Percentiles rank a stretch among this genome's conserved stretches.
These are phyloP conservation scores for Galerina marginata DNA, from an alignment of 768 basidiomycete species.

Conservation along the genomic window DNA sequence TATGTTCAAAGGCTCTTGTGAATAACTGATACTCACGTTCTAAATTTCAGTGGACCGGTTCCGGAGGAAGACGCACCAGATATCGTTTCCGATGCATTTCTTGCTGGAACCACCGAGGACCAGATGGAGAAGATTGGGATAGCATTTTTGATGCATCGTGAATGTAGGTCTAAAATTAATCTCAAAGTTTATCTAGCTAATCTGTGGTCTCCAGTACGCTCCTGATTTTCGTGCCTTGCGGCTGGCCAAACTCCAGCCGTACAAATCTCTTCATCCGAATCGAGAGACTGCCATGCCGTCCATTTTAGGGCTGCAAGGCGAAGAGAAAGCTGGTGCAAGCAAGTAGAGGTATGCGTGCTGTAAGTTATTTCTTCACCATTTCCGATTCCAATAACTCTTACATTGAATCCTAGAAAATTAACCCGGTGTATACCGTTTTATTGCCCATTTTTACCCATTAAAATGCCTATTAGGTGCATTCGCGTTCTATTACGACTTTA, in stretches of 20 bases:
- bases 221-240: conserved; percentile 29
- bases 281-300: conserved; percentile 19
- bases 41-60: conserved; percentile 21
- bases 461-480: conserved; percentile 33
- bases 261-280: conserved; percentile 29
- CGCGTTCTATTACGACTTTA: conserved; percentile 31
- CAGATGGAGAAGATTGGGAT: conserved; percentile 26
- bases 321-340: conserved; percentile 35
- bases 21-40: neutral
- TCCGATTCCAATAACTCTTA: neutral
- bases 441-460: conserved; percentile 30
- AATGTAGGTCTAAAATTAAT: conserved; percentile 24
- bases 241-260: conserved; percentile 33
- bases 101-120: conserved; percentile 29
- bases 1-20: conserved; percentile 3
- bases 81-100: conserved; percentile 37
- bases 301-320: conserved; percentile 33
- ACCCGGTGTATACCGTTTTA: conserved; percentile 34
- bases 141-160: conserved; percentile 32
- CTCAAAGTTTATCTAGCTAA: neutral
- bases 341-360: conserved; percentile 27
- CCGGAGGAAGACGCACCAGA: conserved; percentile 34
- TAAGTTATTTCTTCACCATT: conserved; percentile 10
- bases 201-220: neutral
- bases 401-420: conserved; percentile 25